Percentiles rank a stretch among this genome's conserved stretches.
Evolutionary conservation across 352 stramenopile species (phyloP).

Genomic region (Phytophthora fragariaefolia): DNA sequence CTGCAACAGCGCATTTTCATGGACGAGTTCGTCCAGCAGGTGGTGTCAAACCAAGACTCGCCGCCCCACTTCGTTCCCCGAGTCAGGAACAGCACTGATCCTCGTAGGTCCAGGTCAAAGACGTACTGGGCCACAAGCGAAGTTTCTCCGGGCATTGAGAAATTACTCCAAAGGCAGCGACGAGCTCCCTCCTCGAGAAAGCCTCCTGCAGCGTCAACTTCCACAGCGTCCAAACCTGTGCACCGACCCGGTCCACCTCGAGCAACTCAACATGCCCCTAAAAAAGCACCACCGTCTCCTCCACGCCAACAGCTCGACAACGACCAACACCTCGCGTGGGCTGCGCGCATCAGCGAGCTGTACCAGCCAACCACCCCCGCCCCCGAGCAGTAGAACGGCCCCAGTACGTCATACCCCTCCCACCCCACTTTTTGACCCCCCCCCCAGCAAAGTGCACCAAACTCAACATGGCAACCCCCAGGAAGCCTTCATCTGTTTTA

Average conservation of each 20-base stretch:
- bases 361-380: conserved; percentile 40
- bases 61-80: conserved; percentile 10
- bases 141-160: conserved; percentile 35
- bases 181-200: conserved; percentile 17
- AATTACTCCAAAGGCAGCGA: conserved; percentile 34
- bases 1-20: conserved; percentile 64
- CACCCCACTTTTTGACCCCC: neutral
- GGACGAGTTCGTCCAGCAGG: conserved; percentile 58
- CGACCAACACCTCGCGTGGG: conserved; percentile 64
- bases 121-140: conserved; percentile 31
- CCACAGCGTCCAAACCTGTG: neutral
- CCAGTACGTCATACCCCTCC: neutral
- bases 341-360: conserved; percentile 58
- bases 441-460: neutral
- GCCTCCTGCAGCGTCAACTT: conserved; percentile 1
- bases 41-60: conserved; percentile 41
- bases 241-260: neutral
- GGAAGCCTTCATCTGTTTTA: conserved; percentile 1
- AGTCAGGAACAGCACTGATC: conserved; percentile 3
- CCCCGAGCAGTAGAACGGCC: neutral
- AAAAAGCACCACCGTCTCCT: conserved; percentile 4
- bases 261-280: conserved; percentile 10
- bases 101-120: conserved; percentile 2
- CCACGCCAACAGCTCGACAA: conserved; percentile 34
- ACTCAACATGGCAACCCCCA: neutral